Conservation (phyloP, 805 yeast genomes). For the Nematodospora valgi region DNA sequence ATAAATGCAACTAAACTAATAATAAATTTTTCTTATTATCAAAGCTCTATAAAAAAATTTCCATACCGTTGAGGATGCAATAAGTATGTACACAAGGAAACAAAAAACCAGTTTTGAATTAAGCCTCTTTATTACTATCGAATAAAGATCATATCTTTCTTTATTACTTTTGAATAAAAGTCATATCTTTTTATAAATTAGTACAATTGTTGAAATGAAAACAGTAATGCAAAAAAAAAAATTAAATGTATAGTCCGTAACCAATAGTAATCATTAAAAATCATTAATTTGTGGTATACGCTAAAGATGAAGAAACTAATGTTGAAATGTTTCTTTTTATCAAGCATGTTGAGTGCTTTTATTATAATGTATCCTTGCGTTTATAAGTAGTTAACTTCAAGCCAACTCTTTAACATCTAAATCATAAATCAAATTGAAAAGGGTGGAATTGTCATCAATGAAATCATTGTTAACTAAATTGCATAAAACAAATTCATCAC, state of each 20-base stretch:
- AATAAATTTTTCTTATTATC: no score
- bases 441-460: conserved; percentile 49
- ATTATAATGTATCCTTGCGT: conserved; percentile 18
- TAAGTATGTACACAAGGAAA: conserved; percentile 37
- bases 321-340: conserved; percentile 6
- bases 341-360: conserved; percentile 34
- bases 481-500: conserved; percentile 66
- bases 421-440: conserved; percentile 51
- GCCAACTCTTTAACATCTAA: conserved; percentile 15
- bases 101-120: no score
- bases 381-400: background rate
- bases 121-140: no score
- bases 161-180: background rate
- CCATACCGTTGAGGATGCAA: conserved; percentile 51
- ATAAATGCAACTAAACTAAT: no score
- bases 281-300: background rate
- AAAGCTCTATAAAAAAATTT: no score
- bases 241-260: conserved; percentile 4
- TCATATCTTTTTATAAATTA: conserved; percentile 3
- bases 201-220: conserved; percentile 28
- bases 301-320: conserved; percentile 2
- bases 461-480: conserved; percentile 90
- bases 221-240: conserved; percentile 7
- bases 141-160: background rate
- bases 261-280: conserved; percentile 1